phyloP scores from a whole-genome alignment of 169 alveolate genomes.

The Miamiensis avidus region DNA sequence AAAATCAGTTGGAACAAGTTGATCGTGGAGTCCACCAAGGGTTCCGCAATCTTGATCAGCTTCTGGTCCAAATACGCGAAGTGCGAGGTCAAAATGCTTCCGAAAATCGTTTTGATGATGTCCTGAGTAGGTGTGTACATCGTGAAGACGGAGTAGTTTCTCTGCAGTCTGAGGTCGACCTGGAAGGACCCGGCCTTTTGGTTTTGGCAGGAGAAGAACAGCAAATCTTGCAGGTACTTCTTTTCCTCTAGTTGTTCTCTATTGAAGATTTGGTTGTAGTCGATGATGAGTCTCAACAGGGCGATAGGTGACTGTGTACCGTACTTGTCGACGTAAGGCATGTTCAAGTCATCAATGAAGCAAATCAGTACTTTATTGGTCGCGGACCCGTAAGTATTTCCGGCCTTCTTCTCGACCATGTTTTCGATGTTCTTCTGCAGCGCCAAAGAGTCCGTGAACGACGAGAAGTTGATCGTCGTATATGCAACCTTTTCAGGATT shows the following conservation, averaged over 20 bases:
- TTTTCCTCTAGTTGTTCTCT: conserved; percentile 93
- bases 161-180: conserved; percentile 91
- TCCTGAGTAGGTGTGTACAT: conserved; percentile 87
- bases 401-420: conserved; percentile 90
- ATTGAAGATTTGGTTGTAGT: conserved; percentile 85
- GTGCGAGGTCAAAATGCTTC: conserved; percentile 88
- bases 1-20: conserved; percentile 77
- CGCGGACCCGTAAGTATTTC: conserved; percentile 94
- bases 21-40: conserved; percentile 84
- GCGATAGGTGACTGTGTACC: conserved; percentile 94
- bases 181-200: conserved; percentile 94
- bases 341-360: conserved; percentile 94
- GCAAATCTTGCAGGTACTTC: conserved; percentile 91
- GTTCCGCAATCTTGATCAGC: conserved; percentile 74
- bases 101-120: conserved; percentile 83
- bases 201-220: conserved; percentile 93
- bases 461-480: conserved; percentile 88
- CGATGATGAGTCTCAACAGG: conserved; percentile 89
- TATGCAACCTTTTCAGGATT: conserved; percentile 81
- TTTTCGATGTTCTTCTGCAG: conserved; percentile 88
- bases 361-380: conserved; percentile 89
- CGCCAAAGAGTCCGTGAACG: conserved; percentile 90
- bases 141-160: conserved; percentile 91
- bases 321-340: conserved; percentile 94
- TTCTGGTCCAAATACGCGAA: conserved; percentile 85